Conservation (phyloP, 257 asterid species). For the Fraxinus pennsylvanica region DNA sequence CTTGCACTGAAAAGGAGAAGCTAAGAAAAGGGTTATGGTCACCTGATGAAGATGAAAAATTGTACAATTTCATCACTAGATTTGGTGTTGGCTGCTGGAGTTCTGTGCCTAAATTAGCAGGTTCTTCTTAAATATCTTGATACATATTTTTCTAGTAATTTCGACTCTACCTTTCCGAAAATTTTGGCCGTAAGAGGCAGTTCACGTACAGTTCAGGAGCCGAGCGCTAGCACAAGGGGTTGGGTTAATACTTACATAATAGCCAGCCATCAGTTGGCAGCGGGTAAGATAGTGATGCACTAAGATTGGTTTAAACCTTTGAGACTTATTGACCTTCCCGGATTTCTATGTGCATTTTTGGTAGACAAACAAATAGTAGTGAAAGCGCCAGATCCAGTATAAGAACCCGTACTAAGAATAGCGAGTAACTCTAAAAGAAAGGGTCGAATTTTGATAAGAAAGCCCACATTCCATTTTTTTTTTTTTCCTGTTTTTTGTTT, state of each 20-base stretch:
- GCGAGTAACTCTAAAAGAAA: too few relatives aligned
- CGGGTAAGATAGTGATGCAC: background rate
- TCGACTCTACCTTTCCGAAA: too few relatives aligned
- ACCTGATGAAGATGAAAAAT: slow-evolving; percentile 89
- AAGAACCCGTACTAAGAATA: too few relatives aligned
- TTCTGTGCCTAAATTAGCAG: slow-evolving; percentile 85
- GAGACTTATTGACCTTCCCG: too few relatives aligned
- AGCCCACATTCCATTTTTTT: slow-evolving; percentile 10
- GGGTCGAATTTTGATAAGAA: too few relatives aligned
- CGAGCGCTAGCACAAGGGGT: background rate
- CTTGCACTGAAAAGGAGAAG: slow-evolving; percentile 65
- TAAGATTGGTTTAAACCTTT: background rate
- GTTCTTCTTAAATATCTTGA: slow-evolving; percentile 28
- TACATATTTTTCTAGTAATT: too few relatives aligned
- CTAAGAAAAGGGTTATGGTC: slow-evolving; percentile 89
- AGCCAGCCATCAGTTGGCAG: background rate
- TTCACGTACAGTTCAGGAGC: background rate
- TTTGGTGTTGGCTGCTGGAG: slow-evolving; percentile 96
- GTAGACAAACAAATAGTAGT: too few relatives aligned
- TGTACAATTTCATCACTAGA: slow-evolving; percentile 60
- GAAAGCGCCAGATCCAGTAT: too few relatives aligned
- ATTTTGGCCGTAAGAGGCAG: too few relatives aligned
- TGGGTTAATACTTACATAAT: too few relatives aligned
- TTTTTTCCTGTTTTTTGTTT: background rate
- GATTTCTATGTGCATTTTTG: too few relatives aligned